Evolutionary conservation across 2,329 filamentous ascomycete genomes (phyloP).

Genomic region (Alternaria sp.): DNA sequence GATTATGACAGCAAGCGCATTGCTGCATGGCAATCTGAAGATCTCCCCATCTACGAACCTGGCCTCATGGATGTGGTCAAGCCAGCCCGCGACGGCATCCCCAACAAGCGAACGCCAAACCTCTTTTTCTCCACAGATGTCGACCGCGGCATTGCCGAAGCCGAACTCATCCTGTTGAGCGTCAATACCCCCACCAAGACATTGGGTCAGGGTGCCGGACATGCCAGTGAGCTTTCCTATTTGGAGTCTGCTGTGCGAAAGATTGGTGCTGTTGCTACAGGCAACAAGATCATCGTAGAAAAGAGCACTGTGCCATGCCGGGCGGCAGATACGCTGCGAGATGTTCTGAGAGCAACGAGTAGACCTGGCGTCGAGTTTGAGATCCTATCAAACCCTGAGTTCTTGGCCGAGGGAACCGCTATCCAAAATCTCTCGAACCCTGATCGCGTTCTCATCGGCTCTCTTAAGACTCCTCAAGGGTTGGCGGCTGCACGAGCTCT

Average conservation of each 20-base stretch:
- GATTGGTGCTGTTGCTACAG: slow-evolving; percentile 70
- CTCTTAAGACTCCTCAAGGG: slow-evolving; percentile 63
- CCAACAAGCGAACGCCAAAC: slow-evolving; percentile 62
- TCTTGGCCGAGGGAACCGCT: slow-evolving; percentile 78
- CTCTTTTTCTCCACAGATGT: slow-evolving; percentile 76
- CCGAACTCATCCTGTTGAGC: slow-evolving; percentile 76
- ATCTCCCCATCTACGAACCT: slow-evolving; percentile 78
- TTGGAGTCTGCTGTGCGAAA: slow-evolving; percentile 73
- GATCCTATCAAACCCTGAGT: slow-evolving; percentile 82
- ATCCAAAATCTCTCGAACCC: slow-evolving; percentile 73
- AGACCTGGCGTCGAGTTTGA: slow-evolving; percentile 61
- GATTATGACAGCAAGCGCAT: slow-evolving; percentile 72
- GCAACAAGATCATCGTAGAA: slow-evolving; percentile 77
- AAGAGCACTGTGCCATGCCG: slow-evolving; percentile 81
- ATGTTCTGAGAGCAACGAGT: slow-evolving; percentile 62
- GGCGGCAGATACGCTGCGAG: slow-evolving; percentile 72
- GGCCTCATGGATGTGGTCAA: slow-evolving; percentile 72
- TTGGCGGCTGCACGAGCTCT: slow-evolving; percentile 68
- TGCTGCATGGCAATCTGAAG: slow-evolving; percentile 73
- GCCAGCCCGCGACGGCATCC: slow-evolving; percentile 59
- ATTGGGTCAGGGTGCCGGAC: slow-evolving; percentile 71
- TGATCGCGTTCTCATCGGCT: slow-evolving; percentile 78
- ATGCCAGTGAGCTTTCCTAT: slow-evolving; percentile 73
- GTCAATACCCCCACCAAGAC: slow-evolving; percentile 83
- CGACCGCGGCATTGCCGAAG: slow-evolving; percentile 65